Conservation (phyloP, 1,284 basidiomycete species). For the Naganishia sp. region DNA sequence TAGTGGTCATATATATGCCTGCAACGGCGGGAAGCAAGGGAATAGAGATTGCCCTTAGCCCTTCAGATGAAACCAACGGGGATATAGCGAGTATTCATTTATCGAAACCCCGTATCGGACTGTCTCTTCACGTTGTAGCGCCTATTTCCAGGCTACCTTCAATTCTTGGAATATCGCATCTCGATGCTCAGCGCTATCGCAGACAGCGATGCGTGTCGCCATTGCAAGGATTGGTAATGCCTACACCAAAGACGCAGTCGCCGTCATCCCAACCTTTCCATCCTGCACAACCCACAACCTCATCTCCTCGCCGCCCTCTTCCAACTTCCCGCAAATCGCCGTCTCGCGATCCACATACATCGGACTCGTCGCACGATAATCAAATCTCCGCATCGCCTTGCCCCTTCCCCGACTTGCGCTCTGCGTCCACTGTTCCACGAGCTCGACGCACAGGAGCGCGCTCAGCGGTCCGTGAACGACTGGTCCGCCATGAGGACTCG, state of each 20-base stretch:
- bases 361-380: constrained; percentile 74
- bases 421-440: constrained; percentile 48
- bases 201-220: too few species aligned
- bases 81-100: too few species aligned
- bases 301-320: constrained; percentile 37
- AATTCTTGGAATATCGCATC: too few species aligned
- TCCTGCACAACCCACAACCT: constrained; percentile 62
- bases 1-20: too few species aligned
- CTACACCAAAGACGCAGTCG: constrained; percentile 33
- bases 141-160: too few species aligned
- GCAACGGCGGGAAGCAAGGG: too few species aligned
- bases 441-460: constrained; percentile 72
- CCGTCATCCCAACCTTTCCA: constrained; percentile 73
- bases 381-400: constrained; percentile 58
- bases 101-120: too few species aligned
- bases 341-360: constrained; percentile 65
- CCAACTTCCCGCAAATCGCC: constrained; percentile 59
- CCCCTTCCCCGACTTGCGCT: constrained; percentile 4
- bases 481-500: constrained; percentile 59
- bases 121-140: too few species aligned
- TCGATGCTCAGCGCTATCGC: too few species aligned
- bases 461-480: constrained; percentile 80
- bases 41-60: too few species aligned
- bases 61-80: too few species aligned
- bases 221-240: too few species aligned